A percentile compares a stretch with the other conserved stretches of the same genome.
Conservation (phyloP, 257 asterid species). For the Solanum infundibuliforme region DNA sequence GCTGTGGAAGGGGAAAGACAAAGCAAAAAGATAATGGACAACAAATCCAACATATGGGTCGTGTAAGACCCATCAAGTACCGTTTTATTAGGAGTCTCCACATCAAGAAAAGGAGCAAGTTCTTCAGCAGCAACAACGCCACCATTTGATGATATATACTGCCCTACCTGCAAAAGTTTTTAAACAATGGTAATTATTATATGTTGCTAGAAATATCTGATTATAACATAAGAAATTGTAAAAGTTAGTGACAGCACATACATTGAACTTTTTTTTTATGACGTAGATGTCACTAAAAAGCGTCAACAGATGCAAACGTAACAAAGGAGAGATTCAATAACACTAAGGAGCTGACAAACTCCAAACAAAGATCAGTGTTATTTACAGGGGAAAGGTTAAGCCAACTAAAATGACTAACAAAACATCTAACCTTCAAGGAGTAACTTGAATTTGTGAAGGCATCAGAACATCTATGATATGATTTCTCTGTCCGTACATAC, state of each 20-base stretch:
- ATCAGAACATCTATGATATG: not conserved
- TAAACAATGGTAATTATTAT: not conserved
- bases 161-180: constrained; percentile 62
- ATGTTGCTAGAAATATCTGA: not conserved
- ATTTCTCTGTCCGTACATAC: not conserved
- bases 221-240: not conserved
- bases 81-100: constrained; percentile 43
- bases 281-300: not conserved
- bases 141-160: constrained; percentile 84
- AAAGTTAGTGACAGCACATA: not conserved
- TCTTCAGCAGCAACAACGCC: constrained; percentile 97
- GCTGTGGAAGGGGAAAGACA: not conserved
- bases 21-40: not conserved
- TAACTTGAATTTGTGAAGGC: not conserved
- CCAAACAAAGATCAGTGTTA: not conserved
- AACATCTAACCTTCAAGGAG: not conserved
- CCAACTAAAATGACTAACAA: not conserved
- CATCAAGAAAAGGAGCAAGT: constrained; percentile 93
- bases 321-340: not conserved
- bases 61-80: constrained; percentile 22
- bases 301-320: not conserved
- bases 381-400: not conserved
- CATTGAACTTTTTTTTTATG: not conserved
- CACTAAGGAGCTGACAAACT: not conserved
- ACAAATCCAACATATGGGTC: not conserved